phyloP scores from a whole-genome alignment of 2,329 filamentous ascomycete species.

The Aspergillus quadricinctus region DNA sequence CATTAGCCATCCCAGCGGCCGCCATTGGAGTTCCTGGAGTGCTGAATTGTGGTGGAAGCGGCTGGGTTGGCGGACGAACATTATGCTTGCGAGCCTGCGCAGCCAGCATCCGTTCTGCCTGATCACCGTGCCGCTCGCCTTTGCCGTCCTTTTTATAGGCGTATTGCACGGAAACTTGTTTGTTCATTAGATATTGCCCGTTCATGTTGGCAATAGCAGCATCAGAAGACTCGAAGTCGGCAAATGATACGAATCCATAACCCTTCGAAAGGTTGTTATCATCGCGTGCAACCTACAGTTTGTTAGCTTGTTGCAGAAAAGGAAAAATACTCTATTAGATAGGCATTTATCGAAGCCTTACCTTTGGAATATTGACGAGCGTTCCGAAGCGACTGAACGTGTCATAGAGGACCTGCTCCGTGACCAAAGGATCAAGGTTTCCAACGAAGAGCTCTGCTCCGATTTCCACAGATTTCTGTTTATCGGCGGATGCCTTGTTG shows the following conservation, averaged over 20 bases:
- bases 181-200: constrained; percentile 94
- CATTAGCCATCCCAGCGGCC: constrained; percentile 44
- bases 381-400: constrained; percentile 90
- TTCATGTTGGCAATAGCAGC: constrained; percentile 89
- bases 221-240: constrained; percentile 89
- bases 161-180: constrained; percentile 94
- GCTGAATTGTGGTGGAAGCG: constrained; percentile 70
- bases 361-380: constrained; percentile 79
- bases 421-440: constrained; percentile 89
- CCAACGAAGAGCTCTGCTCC: constrained; percentile 96
- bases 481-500: constrained; percentile 91
- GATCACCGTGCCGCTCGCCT: constrained; percentile 90
- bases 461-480: constrained; percentile 87
- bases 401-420: constrained; percentile 94
- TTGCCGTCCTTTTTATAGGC: constrained; percentile 99
- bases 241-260: constrained; percentile 92
- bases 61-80: constrained; percentile 74
- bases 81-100: constrained; percentile 92
- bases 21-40: constrained; percentile 39
- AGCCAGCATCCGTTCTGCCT: constrained; percentile 86
- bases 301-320: constrained; percentile 21
- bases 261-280: constrained; percentile 86
- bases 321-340: background rate
- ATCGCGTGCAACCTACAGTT: constrained; percentile 65
- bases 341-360: constrained; percentile 33